Base-by-base conservation (phyloP, 2,329 filamentous ascomycete genomes). In the Dothiorella sarmentorum region DNA sequence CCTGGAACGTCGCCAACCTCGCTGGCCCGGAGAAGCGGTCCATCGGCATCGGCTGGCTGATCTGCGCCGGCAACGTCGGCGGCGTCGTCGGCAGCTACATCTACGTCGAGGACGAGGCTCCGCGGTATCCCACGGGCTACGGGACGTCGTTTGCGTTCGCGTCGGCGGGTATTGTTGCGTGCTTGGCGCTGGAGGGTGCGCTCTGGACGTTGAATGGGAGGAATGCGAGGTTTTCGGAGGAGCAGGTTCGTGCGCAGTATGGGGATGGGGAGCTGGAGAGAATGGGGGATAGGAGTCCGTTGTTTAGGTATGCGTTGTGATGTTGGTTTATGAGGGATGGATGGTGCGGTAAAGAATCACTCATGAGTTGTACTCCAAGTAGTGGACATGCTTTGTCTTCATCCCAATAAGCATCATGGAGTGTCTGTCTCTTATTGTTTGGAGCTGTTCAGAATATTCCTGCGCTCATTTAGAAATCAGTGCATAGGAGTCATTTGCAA, bases 281-380 rank as follows among this genome's bases (percentile, higher is more conserved):
- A 55, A 68, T 75, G 69, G 73, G 73, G 0, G 72, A 76, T 61
- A 64, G 68, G 56, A 72, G 68, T 53, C 73, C 73, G 4, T 63
- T 75, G 58, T 76, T 73, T 62, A 71, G 68, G 61, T 76, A 76
- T 31, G 17, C 38, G 7, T 17, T 38, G 31, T 53, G 13, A 7
- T 31, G 9, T 10, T 10, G 15, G 29, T 3, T 31, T 10, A 31
- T 31, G 29, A 31, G n/a, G n/a, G n/a, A n/a, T n/a, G n/a, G n/a
- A n/a, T n/a, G n/a, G n/a, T n/a, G n/a, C n/a, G n/a, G n/a, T n/a
- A n/a, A n/a, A n/a, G n/a, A n/a, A n/a, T n/a, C n/a, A n/a, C n/a
- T n/a, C n/a, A n/a, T n/a, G n/a, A n/a, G n/a, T n/a, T n/a, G n/a
- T n/a, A n/a, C n/a, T n/a, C n/a, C n/a, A n/a, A n/a, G n/a, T n/a